Base-by-base conservation (phyloP, 331 rosid species). In the Malus hybrid region DNA sequence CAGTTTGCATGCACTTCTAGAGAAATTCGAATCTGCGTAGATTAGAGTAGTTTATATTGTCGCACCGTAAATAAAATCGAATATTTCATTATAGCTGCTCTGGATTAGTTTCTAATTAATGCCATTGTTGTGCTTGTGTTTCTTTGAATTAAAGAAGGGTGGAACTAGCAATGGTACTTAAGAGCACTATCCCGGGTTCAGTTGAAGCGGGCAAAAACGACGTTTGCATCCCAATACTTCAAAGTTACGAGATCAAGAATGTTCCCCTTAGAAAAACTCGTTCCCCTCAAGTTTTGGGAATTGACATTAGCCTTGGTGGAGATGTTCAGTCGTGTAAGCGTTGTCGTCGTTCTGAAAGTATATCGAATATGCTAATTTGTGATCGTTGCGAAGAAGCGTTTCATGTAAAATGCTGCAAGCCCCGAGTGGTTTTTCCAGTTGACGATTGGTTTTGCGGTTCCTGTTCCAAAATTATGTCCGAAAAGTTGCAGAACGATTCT, bases 401-500 rank as follows among this genome's bases (percentile, higher is more conserved):
- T 39, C 76, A 72, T 59, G 67, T 59, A 2, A 22, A 66, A 57
- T 72, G 68, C 57, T 72, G 67, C 36, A 22, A 60, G 7, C 68
- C 28, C 68, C 18, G 57, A 9, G 74, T 70, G 74, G 68, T 72
- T 22, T 59, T 72, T 24, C 76, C 76, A 1, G 27, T 72, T 72
- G 76, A 72, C 27, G 76, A 72, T 24, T 72, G 76, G 76, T 72
- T 72, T 72, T 72, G 76, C 42, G 19, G 11, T 39, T 5, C 68
- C 19, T 72, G 76, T 60, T 18, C 24, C 3, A 46, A 46, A 48
- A 32, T 65, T 8, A 18, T 31, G 34, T n/a, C 9, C 50, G 39
- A 19, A 34, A 14, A 10, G 50, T 32, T 31, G 5, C 50, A 55
- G 65, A 33, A 19, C 14, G 8, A 1, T 55, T 71, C 33, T 3